phyloP scores from a whole-genome alignment of 306 rosid genomes.

The Rosa persica region DNA sequence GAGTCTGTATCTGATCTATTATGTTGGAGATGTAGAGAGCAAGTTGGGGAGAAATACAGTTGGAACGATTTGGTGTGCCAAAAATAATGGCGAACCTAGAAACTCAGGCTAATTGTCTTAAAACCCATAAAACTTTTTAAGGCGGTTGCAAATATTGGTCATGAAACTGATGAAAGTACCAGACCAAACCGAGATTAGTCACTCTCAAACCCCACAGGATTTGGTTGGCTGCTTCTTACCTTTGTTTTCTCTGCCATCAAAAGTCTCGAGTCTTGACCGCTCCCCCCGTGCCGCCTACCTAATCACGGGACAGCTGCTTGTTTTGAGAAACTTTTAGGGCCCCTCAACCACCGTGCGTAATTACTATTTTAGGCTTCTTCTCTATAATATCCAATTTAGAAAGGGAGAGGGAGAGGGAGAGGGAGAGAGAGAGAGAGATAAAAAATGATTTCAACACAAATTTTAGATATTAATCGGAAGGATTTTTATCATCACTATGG shows the following conservation, averaged over 20 bases:
- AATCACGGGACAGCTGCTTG: constrained; percentile 2
- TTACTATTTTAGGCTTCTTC: neutral
- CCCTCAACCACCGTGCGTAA: neutral
- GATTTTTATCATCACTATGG: too few species aligned
- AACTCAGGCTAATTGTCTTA: neutral
- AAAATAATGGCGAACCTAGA: neutral
- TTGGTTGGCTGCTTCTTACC: constrained; percentile 6
- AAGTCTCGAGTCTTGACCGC: neutral
- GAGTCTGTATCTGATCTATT: neutral
- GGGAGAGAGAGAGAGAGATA: too few species aligned
- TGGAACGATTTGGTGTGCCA: neutral
- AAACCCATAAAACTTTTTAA: neutral
- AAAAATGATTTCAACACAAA: too few species aligned
- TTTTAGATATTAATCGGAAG: too few species aligned
- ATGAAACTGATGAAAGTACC: neutral
- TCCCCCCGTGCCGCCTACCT: constrained; percentile 1
- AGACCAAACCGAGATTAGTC: neutral
- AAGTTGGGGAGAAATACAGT: neutral
- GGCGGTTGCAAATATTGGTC: neutral
- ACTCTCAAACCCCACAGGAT: constrained; percentile 12
- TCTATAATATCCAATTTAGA: neutral
- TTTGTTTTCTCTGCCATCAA: neutral
- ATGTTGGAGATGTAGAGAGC: neutral
- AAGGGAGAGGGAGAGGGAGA: too few species aligned
- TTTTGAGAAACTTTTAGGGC: neutral